Conservation (phyloP, 495 filamentous ascomycete genomes). For the Paragyromitra xinjiangensis region DNA sequence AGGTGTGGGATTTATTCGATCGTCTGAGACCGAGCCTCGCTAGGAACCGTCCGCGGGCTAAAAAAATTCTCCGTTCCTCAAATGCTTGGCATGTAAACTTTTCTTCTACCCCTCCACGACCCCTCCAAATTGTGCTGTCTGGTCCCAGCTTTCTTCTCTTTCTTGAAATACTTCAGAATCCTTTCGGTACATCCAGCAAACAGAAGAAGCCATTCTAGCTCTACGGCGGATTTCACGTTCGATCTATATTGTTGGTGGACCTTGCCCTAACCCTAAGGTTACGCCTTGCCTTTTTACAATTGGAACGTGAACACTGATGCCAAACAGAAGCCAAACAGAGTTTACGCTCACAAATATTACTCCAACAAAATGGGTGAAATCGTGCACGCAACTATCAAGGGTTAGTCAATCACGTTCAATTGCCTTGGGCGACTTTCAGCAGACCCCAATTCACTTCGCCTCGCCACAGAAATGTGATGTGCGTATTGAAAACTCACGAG, state of each 20-base stretch:
- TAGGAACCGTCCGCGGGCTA: conserved; percentile 11
- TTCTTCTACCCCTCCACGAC: conserved; percentile 36
- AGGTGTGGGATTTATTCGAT: background rate
- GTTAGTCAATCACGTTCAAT: conserved; percentile 19
- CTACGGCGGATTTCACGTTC: conserved; percentile 18
- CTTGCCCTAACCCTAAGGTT: conserved; percentile 15
- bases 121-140: conserved; percentile 8
- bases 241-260: conserved; percentile 18
- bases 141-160: background rate
- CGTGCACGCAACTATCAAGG: conserved; percentile 44
- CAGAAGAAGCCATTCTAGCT: conserved; percentile 18
- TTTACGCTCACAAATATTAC: conserved; percentile 7
- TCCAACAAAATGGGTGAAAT: conserved; percentile 41
- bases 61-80: conserved; percentile 25
- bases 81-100: conserved; percentile 34
- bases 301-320: conserved; percentile 8
- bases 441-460: background rate
- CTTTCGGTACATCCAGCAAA: background rate
- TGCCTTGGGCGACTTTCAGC: background rate
- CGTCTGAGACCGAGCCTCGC: background rate
- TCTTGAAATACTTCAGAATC: conserved; percentile 1
- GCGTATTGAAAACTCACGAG: background rate
- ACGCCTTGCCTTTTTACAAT: background rate
- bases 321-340: conserved; percentile 2
- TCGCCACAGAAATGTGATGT: background rate